Evolutionary conservation across 2,329 filamentous ascomycete species (phyloP), one percentile per base, ranked within the genome.

Genomic region (Paradendryphiella salina): DNA sequence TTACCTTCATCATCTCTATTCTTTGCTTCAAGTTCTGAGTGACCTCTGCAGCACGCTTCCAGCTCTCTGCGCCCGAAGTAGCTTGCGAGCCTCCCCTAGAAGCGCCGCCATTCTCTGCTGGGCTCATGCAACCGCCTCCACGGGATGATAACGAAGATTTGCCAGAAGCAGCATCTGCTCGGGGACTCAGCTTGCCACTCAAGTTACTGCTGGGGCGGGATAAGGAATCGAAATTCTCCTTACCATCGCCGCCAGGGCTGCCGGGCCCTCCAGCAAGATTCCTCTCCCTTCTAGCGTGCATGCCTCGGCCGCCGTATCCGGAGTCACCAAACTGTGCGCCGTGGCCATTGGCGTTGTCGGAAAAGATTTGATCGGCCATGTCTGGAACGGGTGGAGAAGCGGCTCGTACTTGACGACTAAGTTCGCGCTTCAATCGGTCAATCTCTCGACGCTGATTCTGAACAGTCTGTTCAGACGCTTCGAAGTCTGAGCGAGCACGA

Each of bases 1-100:
- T 58, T 65, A 82, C 84, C 82, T 97, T 99, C 94, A 99, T 99
- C 80, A 94, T 89, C 79, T 97, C 94, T 73, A 99, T 99, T 71
- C 94, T 85, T 44, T 93, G 91, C 79, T 97, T 99, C 67, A 99
- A 75, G 73, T 96, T 94, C 74, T 92, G 96, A 46, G 94, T 99
- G 50, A 99, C 94, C 77, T 99, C 94, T 2, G 94, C 94, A 14
- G 94, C 94, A 62, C 94, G 82, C 77, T 92, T 95, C 94, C 94
- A 99, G 71, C 92, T 97, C 77, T 99, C 94, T 45, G 72, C 75
- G 62, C 73, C 61, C 59, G 71, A 52, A 54, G 69, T 43, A 50
- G 59, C 67, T 48, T 73, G 71, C 43, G 58, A 53, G 41, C 53
- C 52, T 9, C 63, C 60, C 32, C 66, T 56, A 21, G 63, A 60